phyloP scores from a whole-genome alignment of 306 rosid genomes.

The Vigna reflexopilosa region DNA sequence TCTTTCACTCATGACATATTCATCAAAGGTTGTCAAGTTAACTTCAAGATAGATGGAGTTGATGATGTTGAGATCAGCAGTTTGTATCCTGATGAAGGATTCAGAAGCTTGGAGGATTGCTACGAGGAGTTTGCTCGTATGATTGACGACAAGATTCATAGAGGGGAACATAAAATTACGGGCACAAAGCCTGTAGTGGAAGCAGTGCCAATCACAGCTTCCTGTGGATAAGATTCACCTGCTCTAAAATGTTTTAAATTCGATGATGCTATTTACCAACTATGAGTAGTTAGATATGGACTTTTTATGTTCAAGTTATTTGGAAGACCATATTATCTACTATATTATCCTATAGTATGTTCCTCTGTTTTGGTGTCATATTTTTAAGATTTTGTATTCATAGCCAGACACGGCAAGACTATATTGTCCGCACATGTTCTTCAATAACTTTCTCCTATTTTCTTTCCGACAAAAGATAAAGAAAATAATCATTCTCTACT shows the following conservation, averaged over 20 bases:
- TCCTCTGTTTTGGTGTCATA: not conserved
- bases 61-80: constrained; percentile 59
- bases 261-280: not conserved
- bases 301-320: constrained; percentile 13
- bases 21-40: constrained; percentile 77
- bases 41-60: constrained; percentile 51
- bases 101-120: constrained; percentile 72
- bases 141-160: constrained; percentile 35
- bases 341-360: not conserved
- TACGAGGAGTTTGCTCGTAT: constrained; percentile 53
- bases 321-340: not conserved
- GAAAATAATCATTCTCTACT: too few species aligned
- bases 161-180: not conserved
- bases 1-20: constrained; percentile 80
- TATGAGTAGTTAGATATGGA: not conserved
- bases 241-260: not conserved
- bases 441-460: too few species aligned
- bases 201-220: constrained; percentile 53
- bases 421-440: too few species aligned
- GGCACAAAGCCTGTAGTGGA: constrained; percentile 41
- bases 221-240: constrained; percentile 22
- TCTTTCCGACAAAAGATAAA: too few species aligned
- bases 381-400: not conserved
- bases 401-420: not conserved
- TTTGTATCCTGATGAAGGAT: constrained; percentile 70